Conservation (phyloP, 805 yeast genomes). For the Limtongozyma cylindracea region DNA sequence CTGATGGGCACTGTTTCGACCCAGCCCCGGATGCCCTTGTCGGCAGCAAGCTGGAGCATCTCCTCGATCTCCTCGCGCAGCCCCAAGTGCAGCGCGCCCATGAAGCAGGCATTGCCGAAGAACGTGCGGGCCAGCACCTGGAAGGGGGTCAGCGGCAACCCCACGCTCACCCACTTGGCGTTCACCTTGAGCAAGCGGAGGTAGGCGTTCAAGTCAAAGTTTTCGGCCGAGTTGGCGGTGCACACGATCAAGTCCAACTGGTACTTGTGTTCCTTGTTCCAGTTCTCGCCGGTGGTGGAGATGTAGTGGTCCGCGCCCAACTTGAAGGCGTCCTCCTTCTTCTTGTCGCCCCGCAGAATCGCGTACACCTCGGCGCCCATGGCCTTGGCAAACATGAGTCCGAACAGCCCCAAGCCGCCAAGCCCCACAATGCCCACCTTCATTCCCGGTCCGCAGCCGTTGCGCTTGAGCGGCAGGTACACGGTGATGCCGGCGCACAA, state of each 20-base stretch:
- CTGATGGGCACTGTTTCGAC: slow-evolving; percentile 29
- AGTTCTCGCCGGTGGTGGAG: slow-evolving; percentile 25
- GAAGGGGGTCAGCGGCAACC: slow-evolving; percentile 29
- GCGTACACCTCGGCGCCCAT: slow-evolving; percentile 35
- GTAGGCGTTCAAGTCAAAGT: slow-evolving; percentile 21
- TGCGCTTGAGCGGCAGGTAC: slow-evolving; percentile 38
- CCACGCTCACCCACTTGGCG: slow-evolving; percentile 37
- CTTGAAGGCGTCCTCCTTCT: slow-evolving; percentile 19
- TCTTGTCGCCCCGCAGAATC: slow-evolving; percentile 21
- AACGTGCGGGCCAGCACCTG: slow-evolving; percentile 24
- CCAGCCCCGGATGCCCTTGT: slow-evolving; percentile 34
- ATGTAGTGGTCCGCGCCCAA: slow-evolving; percentile 28
- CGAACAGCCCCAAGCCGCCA: slow-evolving; percentile 48
- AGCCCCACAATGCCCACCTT: slow-evolving; percentile 39
- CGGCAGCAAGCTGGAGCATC: slow-evolving; percentile 38
- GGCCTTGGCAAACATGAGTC: slow-evolving; percentile 30
- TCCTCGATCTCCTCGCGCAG: slow-evolving; percentile 38
- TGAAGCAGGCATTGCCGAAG: slow-evolving; percentile 19
- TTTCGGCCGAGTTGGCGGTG: slow-evolving; percentile 16
- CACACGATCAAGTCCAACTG: slow-evolving; percentile 10
- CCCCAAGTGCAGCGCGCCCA: slow-evolving; percentile 36
- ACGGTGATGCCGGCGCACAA: slow-evolving; percentile 62
- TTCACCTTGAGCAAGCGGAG: slow-evolving; percentile 25
- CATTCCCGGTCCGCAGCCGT: slow-evolving; percentile 5
- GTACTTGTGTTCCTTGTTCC: slow-evolving; percentile 5